Evolutionary conservation across 164 flowering plant genomes (phyloP).

Genomic region (Aristolochia californica): DNA sequence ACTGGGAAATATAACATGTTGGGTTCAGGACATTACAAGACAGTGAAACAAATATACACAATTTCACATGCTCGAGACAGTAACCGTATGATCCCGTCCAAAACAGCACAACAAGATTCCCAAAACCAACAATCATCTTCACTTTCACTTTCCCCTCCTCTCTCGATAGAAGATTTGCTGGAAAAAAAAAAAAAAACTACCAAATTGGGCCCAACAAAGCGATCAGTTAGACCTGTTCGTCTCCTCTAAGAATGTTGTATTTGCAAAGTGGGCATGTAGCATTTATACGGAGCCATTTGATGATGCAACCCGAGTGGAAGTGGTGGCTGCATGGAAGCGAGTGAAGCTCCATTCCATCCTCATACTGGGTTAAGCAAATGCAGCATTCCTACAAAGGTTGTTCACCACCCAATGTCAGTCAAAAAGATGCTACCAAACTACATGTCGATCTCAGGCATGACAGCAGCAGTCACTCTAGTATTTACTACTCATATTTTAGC

Average conservation of each 20-base stretch:
- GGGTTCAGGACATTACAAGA: no score
- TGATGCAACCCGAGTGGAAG: constrained; percentile 66
- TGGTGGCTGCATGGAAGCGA: constrained; percentile 78
- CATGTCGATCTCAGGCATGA: no score
- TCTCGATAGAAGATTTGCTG: no score
- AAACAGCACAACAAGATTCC: background rate
- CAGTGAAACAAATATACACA: constrained; percentile 8
- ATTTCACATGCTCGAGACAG: constrained; percentile 6
- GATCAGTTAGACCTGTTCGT: constrained; percentile 14
- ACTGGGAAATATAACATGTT: no score
- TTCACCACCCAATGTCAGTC: background rate
- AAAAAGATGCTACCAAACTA: background rate
- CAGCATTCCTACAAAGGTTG: constrained; percentile 26
- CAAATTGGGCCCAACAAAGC: background rate
- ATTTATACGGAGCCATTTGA: constrained; percentile 78
- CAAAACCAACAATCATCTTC: no score
- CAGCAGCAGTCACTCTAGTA: no score
- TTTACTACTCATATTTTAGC: no score
- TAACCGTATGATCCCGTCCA: background rate
- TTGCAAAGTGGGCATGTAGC: constrained; percentile 92
- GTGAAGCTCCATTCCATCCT: constrained; percentile 65
- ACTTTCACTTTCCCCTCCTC: no score
- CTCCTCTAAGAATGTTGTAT: constrained; percentile 46
- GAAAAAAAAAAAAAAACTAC: background rate
- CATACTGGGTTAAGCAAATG: constrained; percentile 66